Conservation (phyloP, 1,284 basidiomycete species). For the Stereum hirsutum region DNA sequence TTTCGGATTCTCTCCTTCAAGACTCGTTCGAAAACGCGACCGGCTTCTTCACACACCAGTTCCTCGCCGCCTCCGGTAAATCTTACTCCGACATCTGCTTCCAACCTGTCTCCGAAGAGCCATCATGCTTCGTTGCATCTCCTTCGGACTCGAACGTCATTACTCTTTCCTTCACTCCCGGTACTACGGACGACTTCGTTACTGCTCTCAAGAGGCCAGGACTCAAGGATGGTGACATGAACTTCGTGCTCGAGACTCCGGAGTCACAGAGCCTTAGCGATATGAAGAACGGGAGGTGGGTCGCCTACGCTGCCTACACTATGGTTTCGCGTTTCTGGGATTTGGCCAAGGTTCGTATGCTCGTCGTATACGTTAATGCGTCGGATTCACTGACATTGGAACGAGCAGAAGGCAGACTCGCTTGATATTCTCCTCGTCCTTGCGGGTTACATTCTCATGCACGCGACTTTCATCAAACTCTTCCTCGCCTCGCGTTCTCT, state of each 20-base stretch:
- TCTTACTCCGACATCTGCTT: slow-evolving; percentile 21
- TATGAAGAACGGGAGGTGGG: slow-evolving; percentile 75
- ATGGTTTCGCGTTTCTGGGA: slow-evolving; percentile 82
- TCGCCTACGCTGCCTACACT: slow-evolving; percentile 78
- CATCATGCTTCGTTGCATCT: slow-evolving; percentile 32
- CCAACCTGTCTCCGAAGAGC: slow-evolving; percentile 14
- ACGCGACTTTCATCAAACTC: slow-evolving; percentile 87
- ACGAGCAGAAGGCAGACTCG: slow-evolving; percentile 78
- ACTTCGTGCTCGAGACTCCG: slow-evolving; percentile 29
- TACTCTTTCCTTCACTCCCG: slow-evolving; percentile 50
- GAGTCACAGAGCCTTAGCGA: slow-evolving; percentile 41
- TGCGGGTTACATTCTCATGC: slow-evolving; percentile 95
- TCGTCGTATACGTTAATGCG: neutral
- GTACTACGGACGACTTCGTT: slow-evolving; percentile 40
- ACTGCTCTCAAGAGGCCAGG: slow-evolving; percentile 30
- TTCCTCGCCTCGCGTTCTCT: slow-evolving; percentile 82
- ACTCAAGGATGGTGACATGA: slow-evolving; percentile 28
- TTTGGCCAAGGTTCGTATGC: slow-evolving; percentile 60
- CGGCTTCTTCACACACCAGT: slow-evolving; percentile 32
- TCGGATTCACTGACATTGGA: slow-evolving; percentile 7
- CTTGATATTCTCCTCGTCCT: slow-evolving; percentile 94
- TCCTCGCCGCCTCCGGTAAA: slow-evolving; percentile 31
- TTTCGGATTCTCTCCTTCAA: slow-evolving; percentile 15
- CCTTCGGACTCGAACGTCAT: slow-evolving; percentile 32
- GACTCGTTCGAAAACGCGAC: slow-evolving; percentile 38